Evolutionary conservation across 2,329 filamentous ascomycete genomes (phyloP).

Genomic region (Acrocalymma vagum): DNA sequence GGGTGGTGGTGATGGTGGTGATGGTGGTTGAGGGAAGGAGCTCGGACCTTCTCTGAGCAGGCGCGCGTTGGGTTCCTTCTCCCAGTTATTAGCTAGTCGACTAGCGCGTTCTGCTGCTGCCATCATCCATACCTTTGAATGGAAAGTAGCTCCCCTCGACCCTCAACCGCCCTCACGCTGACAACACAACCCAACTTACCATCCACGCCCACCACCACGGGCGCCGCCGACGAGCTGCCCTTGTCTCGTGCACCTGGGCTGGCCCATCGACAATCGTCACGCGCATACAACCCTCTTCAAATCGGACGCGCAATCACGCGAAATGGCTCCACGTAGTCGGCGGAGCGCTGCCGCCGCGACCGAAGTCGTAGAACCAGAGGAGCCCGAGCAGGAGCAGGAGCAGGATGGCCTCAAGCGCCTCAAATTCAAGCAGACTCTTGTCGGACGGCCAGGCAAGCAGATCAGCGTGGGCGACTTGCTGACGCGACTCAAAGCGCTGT

Average conservation of each 20-base stretch:
- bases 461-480: conserved; percentile 86
- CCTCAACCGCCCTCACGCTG: conserved; percentile 12
- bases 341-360: conserved; percentile 45
- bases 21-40: no score
- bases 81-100: conserved; percentile 5
- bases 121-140: conserved; percentile 18
- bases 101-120: conserved; percentile 22
- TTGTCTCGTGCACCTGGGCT: conserved; percentile 7
- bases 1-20: neutral
- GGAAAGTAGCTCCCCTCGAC: conserved; percentile 12
- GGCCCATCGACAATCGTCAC: conserved; percentile 1
- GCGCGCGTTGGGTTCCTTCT: conserved; percentile 4
- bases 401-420: conserved; percentile 55
- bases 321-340: conserved; percentile 49
- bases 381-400: conserved; percentile 28
- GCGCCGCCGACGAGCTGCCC: conserved; percentile 3
- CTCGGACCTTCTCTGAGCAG: no score
- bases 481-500: conserved; percentile 79
- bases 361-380: conserved; percentile 35
- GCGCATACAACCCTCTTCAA: conserved; percentile 8
- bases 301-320: conserved; percentile 39
- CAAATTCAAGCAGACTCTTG: conserved; percentile 83
- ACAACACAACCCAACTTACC: conserved; percentile 14
- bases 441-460: conserved; percentile 90
- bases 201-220: conserved; percentile 16